Percentiles rank a stretch among this genome's conserved stretches.
These are phyloP conservation scores for Trichoderma lentiforme DNA, from an alignment of 2,329 filamentous ascomycete species.

Conservation along the genomic window DNA sequence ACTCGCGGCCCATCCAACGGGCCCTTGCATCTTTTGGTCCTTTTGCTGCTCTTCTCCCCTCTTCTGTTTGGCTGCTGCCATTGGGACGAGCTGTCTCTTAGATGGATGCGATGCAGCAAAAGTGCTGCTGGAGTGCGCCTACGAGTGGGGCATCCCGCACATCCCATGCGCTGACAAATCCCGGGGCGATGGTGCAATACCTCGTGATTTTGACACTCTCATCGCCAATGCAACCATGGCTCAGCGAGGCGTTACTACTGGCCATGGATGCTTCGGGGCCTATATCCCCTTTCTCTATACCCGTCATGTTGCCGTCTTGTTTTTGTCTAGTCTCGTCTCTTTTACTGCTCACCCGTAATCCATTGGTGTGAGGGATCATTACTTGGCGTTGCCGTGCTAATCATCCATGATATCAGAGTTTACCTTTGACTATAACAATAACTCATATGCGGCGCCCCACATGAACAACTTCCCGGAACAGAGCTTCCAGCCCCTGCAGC, in stretches of 20 bases:
- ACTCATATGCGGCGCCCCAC: constrained; percentile 49
- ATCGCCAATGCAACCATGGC: constrained; percentile 5
- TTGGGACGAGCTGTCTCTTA: constrained; percentile 12
- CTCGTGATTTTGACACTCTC: constrained; percentile 47
- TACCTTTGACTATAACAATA: constrained; percentile 52
- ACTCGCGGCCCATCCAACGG: background rate
- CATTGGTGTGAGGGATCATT: background rate
- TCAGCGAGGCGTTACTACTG: constrained; percentile 2
- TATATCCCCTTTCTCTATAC: constrained; percentile 15
- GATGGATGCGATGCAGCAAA: constrained; percentile 23
- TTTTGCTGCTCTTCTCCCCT: constrained; percentile 10
- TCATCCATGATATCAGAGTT: constrained; percentile 51
- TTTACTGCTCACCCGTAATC: background rate
- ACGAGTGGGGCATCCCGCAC: constrained; percentile 21
- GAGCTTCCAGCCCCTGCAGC: constrained; percentile 52
- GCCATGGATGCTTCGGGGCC: background rate
- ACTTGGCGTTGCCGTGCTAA: constrained; percentile 6
- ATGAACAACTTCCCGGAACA: constrained; percentile 41
- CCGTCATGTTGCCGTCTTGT: background rate
- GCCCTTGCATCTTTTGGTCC: constrained; percentile 2
- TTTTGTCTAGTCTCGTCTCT: background rate
- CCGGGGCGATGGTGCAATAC: constrained; percentile 56
- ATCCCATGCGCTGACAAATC: constrained; percentile 41
- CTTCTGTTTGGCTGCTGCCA: background rate
- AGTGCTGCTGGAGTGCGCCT: constrained; percentile 23